Percentiles rank a stretch among this genome's conserved stretches.
These are phyloP conservation scores for Mortierella hygrophila DNA, from an alignment of 192 early-diverging fungal genomes.

Conservation along the genomic window DNA sequence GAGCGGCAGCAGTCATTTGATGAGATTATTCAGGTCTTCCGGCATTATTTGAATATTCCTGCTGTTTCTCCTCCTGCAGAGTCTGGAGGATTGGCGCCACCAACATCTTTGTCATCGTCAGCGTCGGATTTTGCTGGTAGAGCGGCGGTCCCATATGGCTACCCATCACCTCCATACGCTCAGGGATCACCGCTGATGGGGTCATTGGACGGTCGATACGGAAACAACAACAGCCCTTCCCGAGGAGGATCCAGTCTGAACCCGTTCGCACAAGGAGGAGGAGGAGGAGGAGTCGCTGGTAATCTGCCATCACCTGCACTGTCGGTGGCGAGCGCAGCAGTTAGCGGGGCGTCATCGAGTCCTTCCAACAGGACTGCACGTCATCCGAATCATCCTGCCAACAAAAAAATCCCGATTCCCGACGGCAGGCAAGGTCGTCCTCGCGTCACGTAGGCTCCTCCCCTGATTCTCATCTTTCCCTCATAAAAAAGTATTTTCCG, in stretches of 20 bases:
- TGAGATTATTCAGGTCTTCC: slow-evolving; percentile 31
- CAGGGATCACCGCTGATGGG: not conserved
- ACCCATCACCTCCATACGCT: not conserved
- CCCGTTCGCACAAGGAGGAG: not conserved
- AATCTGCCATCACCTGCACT: slow-evolving; percentile 8
- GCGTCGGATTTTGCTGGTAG: not conserved
- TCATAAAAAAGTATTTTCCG: not conserved
- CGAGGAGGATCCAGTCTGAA: not conserved
- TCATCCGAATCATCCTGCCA: slow-evolving; percentile 10
- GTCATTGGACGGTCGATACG: not conserved
- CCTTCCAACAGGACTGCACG: not conserved
- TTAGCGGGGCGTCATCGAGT: not conserved
- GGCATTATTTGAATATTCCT: slow-evolving; percentile 2
- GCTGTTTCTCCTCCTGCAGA: not conserved
- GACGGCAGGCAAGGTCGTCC: slow-evolving; percentile 9
- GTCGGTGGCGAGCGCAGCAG: not conserved
- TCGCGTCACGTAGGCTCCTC: not conserved
- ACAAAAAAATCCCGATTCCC: not conserved
- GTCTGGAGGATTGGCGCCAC: not conserved
- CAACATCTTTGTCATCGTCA: not conserved
- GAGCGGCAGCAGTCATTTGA: slow-evolving; percentile 27
- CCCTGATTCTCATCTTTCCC: not conserved
- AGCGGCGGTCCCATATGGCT: not conserved
- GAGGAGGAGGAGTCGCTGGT: not conserved
- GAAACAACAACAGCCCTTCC: too few species aligned